Evolutionary conservation across 495 filamentous ascomycete genomes (phyloP).

Genomic region (Podospora sp.): DNA sequence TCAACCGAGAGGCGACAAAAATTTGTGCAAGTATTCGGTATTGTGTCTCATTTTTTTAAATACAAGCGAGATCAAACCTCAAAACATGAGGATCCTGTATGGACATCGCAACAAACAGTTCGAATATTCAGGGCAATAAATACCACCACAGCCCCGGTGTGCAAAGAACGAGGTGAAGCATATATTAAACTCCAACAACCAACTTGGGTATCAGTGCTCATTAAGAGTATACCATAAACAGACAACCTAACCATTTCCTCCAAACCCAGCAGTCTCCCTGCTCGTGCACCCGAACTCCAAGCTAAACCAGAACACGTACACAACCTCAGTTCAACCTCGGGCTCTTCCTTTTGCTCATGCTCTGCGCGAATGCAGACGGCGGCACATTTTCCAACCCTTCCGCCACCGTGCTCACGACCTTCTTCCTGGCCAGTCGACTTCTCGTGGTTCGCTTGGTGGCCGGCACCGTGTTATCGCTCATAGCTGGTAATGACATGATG

Average conservation of each 20-base stretch:
- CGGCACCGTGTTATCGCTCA: constrained; percentile 38
- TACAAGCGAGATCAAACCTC: too few relatives aligned
- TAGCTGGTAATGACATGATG: constrained; percentile 27
- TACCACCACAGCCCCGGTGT: too few relatives aligned
- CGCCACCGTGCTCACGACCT: constrained; percentile 44
- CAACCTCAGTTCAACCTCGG: constrained; percentile 44
- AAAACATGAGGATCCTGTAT: too few relatives aligned
- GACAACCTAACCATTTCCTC: not conserved
- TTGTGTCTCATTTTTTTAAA: too few relatives aligned
- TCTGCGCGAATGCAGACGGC: constrained; percentile 44
- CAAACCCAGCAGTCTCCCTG: not conserved
- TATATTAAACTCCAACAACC: not conserved
- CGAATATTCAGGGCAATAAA: too few relatives aligned
- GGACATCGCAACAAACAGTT: too few relatives aligned
- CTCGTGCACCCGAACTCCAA: not conserved
- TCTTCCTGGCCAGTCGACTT: constrained; percentile 45
- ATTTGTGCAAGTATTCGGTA: too few relatives aligned
- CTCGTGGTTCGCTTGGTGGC: constrained; percentile 57
- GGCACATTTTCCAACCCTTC: constrained; percentile 67
- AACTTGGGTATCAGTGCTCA: not conserved
- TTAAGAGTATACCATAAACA: not conserved
- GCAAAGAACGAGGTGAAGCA: too few relatives aligned
- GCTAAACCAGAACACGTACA: not conserved
- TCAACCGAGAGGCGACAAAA: too few relatives aligned
- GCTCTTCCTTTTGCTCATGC: constrained; percentile 55